Evolutionary conservation across 257 asterid species (phyloP), one percentile per base, ranked within the genome.

Genomic region (Leptodermis oblonga): DNA sequence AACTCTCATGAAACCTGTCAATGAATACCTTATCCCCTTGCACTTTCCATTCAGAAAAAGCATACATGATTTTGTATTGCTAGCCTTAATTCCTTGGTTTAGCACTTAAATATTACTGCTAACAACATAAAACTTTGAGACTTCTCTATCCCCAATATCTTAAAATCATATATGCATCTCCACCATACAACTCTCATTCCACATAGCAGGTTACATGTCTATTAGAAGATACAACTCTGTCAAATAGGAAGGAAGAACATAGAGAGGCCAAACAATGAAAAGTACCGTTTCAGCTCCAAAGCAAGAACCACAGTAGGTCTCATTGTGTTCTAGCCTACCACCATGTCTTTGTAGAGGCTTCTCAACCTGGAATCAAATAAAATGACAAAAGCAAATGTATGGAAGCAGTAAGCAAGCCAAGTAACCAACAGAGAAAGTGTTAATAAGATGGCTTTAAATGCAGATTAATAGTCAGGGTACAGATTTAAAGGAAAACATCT

Each of bases 341-440:
- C 99, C 99, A 73, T 94, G 97, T 80, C 82, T 91, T 80, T 94
- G 98, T 78, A 94, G 74, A 77, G 99, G 99, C 89, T 75, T 89
- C 86, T 89, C 99, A 74, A 94, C 87, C 99, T 94, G 92, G 70
- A 79, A 58, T 61, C 49, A 52, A 77, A 64, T 54, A 60, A 76
- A 68, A 36, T 30, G 33, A 68, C 34, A 37, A 58, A 43, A 37
- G 49, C 41, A 48, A 69, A 71, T 48, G 55, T 26, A 55, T 12
- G 52, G 69, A 74, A 45, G n/a, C 28, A 14, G 56, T 26, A 53
- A 63, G 49, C 41, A 26, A 54, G 42, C 36, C 66, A 70, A 76
- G 61, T 23, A 48, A 15, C 7, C n/a, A 33, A 5, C 30, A 60
- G 20, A 45, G 39, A 26, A 34, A 33, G n/a, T 36, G 59, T 51